Evolutionary conservation across 768 basidiomycete genomes (phyloP), one percentile per base, ranked within the genome.

Genomic region (Podaxis sp.): DNA sequence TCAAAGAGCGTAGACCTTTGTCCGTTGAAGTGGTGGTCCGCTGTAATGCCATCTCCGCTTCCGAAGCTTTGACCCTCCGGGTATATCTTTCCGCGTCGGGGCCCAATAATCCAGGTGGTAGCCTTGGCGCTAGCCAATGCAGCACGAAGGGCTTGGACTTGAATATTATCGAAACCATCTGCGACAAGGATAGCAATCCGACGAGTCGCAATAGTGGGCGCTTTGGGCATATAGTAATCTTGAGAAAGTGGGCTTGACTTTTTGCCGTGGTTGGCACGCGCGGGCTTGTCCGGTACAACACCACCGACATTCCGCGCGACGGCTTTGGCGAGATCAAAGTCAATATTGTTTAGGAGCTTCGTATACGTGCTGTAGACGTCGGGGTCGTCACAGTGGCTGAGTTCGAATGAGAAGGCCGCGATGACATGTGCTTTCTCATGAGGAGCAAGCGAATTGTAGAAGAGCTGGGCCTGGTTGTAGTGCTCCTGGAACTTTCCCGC

Each of bases 1-100:
- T 96, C 95, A 69, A 92, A 96, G 72, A 90, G 69, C 0, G 92
- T 95, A 39, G 91, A 92, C 53, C 94, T 82, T 69, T 88, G 90
- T 0, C 87, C 85, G 70, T 93, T 90, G 64, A 85, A 89, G 63
- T 87, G 82, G 76, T 93, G 86, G 76, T 95, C 84, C 48, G 86
- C 81, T 71, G 79, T 69, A 57, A 85, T 68, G 64, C 79, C 73
- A 13, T 66, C 53, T 0, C 72, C 70, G 64, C 69, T 44, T 64
- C 76, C 69, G 12, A 68, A 36, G 2, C 38, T 40, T 61, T 72
- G 68, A 0, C 74, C 72, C 56, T 76, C 67, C 4, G 80, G 65
- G 39, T 65, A 75, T 11, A 84, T 75, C 66, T 84, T 80, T 7
- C 86, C 84, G n/a, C 92, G 84, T 33, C 83, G 85, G 12, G 79